Conservation (phyloP, 73 alveolate genomes). For the Uronychia binucleata region DNA sequence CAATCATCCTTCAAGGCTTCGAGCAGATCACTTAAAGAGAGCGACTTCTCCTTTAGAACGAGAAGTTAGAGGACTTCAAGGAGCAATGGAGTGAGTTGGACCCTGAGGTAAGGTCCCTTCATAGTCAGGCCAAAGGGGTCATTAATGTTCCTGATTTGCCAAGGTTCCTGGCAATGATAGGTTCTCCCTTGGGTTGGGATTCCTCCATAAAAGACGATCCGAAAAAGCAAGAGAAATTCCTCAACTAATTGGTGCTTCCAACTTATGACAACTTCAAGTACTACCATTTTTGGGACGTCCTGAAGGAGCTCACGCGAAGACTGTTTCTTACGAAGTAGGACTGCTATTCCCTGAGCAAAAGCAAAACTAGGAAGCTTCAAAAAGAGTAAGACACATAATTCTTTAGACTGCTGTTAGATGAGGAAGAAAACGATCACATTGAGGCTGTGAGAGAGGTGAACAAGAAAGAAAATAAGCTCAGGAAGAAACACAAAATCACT, state of each 20-base stretch:
- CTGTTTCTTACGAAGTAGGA: not conserved
- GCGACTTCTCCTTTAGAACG: not conserved
- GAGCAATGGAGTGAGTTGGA: conserved; percentile 8
- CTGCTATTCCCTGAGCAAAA: no score
- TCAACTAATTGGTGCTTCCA: not conserved
- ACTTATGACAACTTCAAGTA: not conserved
- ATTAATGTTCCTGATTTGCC: not conserved
- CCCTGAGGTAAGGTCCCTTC: not conserved
- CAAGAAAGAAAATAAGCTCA: not conserved
- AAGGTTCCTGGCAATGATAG: conserved; percentile 1
- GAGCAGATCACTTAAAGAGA: not conserved
- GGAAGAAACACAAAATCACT: not conserved
- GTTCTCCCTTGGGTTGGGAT: conserved; percentile 26
- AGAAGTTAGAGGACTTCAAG: not conserved
- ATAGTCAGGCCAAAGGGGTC: conserved; percentile 56
- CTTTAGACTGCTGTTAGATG: not conserved
- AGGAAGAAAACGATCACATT: not conserved
- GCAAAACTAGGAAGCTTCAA: not conserved
- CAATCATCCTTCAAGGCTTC: conserved; percentile 41
- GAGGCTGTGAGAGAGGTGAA: not conserved
- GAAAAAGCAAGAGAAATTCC: not conserved
- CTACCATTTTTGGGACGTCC: not conserved
- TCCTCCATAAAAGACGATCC: not conserved
- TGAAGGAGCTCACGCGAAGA: not conserved
- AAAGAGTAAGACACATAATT: not conserved